A percentile compares a stretch with the other conserved stretches of the same genome.
phyloP scores from a whole-genome alignment of 768 basidiomycete species.

The Kwoniella botswanensis region DNA sequence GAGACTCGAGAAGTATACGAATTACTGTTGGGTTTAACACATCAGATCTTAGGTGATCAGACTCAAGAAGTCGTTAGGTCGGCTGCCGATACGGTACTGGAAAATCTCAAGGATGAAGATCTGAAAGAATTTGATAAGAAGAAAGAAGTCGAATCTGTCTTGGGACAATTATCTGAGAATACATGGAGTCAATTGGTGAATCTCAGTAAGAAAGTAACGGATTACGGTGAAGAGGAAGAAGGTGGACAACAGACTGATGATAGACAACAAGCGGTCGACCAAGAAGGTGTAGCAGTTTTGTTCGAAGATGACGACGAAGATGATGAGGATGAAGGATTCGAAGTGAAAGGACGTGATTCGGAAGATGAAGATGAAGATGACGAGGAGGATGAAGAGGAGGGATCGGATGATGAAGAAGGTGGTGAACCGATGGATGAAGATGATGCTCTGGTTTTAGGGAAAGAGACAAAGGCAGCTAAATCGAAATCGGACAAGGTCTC shows the following conservation, averaged over 20 bases:
- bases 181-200: conserved; percentile 79
- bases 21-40: conserved; percentile 81
- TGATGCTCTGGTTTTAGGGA: conserved; percentile 80
- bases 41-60: conserved; percentile 85
- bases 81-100: conserved; percentile 89
- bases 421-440: conserved; percentile 63
- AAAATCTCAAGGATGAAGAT: conserved; percentile 82
- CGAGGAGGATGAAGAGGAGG: conserved; percentile 60
- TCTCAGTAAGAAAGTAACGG: conserved; percentile 92
- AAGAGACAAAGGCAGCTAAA: conserved; percentile 62
- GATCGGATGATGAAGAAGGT: conserved; percentile 59
- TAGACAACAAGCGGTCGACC: conserved; percentile 84
- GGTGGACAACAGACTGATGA: conserved; percentile 69
- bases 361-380: conserved; percentile 72
- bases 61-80: conserved; percentile 94
- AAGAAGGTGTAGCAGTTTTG: conserved; percentile 96
- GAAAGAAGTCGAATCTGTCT: conserved; percentile 81
- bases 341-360: conserved; percentile 75
- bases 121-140: conserved; percentile 98
- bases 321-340: conserved; percentile 79
- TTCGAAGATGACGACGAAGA: conserved; percentile 98
- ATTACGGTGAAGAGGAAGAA: conserved; percentile 89
- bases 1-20: conserved; percentile 96
- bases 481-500: conserved; percentile 75
- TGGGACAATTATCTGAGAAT: conserved; percentile 71